These are phyloP conservation scores for Takashimella koratensis DNA, from an alignment of 1,284 basidiomycete species.

Conservation along the genomic window DNA sequence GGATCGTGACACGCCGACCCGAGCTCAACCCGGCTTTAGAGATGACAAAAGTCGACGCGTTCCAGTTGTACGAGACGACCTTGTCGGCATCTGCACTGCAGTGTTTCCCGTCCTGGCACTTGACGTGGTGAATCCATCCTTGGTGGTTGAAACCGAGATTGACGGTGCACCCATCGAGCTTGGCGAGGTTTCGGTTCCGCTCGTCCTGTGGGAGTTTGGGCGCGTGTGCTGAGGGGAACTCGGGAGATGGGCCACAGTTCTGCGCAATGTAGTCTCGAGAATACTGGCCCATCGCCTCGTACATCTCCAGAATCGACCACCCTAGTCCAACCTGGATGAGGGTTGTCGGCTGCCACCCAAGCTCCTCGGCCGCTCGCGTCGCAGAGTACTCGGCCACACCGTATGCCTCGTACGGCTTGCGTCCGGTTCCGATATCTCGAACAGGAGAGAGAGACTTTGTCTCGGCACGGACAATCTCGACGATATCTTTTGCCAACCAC, in stretches of 20 bases:
- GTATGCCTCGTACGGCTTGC: not conserved
- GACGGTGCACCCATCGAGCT: constrained; percentile 42
- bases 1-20: constrained; percentile 22
- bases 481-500: constrained; percentile 29
- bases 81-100: constrained; percentile 32
- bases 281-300: constrained; percentile 26
- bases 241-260: constrained; percentile 26
- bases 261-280: constrained; percentile 25
- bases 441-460: constrained; percentile 38
- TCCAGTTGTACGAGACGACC: constrained; percentile 39
- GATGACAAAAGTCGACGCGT: constrained; percentile 18
- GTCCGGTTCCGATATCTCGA: constrained; percentile 29
- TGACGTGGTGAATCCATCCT: constrained; percentile 41
- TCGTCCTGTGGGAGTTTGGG: constrained; percentile 23
- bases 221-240: constrained; percentile 13
- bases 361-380: constrained; percentile 9
- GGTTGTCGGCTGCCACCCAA: constrained; percentile 30
- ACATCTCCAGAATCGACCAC: constrained; percentile 20
- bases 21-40: not conserved
- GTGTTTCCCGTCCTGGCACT: constrained; percentile 39
- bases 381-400: constrained; percentile 14
- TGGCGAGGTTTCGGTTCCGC: constrained; percentile 36
- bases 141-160: constrained; percentile 41
- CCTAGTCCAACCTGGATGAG: constrained; percentile 26
- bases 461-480: constrained; percentile 33